phyloP scores from a whole-genome alignment of 345 rosid genomes.

The Zanthoxylum bungeanum region DNA sequence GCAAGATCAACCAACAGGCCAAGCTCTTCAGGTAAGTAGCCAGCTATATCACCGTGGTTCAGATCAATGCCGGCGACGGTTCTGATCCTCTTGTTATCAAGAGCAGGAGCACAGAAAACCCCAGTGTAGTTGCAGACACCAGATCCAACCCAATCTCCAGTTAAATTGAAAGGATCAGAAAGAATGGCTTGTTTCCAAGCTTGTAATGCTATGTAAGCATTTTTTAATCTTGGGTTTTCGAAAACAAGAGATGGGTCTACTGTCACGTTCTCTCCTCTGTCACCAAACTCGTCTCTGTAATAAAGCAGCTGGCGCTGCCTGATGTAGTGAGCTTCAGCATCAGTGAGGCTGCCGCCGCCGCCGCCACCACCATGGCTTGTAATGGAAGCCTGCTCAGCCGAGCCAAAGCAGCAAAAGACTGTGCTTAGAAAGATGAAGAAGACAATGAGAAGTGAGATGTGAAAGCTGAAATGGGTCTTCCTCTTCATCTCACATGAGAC shows the following conservation, averaged over 20 bases:
- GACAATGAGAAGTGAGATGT: conserved; percentile 21
- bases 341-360: no score
- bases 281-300: conserved; percentile 82
- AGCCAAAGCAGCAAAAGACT: conserved; percentile 15
- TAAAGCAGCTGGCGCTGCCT: conserved; percentile 84
- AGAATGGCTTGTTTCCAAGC: conserved; percentile 86
- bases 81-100: conserved; percentile 45
- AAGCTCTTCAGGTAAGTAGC: conserved; percentile 75
- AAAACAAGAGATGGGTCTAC: conserved; percentile 69
- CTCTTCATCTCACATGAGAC: conserved; percentile 84
- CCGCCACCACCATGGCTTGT: conserved; percentile 48
- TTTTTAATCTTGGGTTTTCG: conserved; percentile 51
- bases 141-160: conserved; percentile 67
- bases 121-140: conserved; percentile 55
- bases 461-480: conserved; percentile 27
- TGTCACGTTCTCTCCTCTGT: conserved; percentile 74
- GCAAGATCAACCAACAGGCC: conserved; percentile 79
- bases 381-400: conserved; percentile 24
- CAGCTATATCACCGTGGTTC: conserved; percentile 83
- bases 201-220: conserved; percentile 79
- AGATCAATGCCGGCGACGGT: conserved; percentile 91
- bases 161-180: conserved; percentile 72
- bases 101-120: conserved; percentile 67
- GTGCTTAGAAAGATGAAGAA: conserved; percentile 12
- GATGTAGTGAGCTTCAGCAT: conserved; percentile 57